These are phyloP conservation scores for Begonia fuchsioides DNA, from an alignment of 306 rosid species.

Conservation along the genomic window DNA sequence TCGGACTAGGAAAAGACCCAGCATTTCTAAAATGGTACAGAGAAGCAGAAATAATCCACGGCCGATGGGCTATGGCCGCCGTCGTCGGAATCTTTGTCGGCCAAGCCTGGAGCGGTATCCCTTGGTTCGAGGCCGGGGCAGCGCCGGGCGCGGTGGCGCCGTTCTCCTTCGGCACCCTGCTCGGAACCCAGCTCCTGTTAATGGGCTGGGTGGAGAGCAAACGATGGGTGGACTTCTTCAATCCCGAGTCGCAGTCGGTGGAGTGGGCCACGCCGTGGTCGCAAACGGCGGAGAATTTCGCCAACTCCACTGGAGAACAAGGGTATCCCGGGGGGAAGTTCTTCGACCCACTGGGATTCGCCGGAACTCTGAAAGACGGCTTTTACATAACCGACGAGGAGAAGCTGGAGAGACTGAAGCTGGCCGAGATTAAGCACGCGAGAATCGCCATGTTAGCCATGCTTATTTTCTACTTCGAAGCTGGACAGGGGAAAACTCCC, in stretches of 20 bases:
- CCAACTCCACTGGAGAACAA: conserved; percentile 77
- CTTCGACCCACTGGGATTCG: conserved; percentile 73
- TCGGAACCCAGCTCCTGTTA: conserved; percentile 79
- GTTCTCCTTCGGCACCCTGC: conserved; percentile 82
- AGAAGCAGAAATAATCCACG: conserved; percentile 98
- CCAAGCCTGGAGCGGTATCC: conserved; percentile 94
- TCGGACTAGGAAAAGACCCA: conserved; percentile 89
- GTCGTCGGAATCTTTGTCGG: conserved; percentile 90
- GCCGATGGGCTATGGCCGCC: conserved; percentile 97
- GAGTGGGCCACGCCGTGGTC: conserved; percentile 99
- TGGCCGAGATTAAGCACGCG: conserved; percentile 94
- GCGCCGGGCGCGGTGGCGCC: conserved; percentile 83
- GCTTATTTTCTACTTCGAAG: conserved; percentile 92
- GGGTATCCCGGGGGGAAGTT: conserved; percentile 97
- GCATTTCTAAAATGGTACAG: conserved; percentile 94
- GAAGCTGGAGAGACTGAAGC: conserved; percentile 70
- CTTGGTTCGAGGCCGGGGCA: conserved; percentile 97
- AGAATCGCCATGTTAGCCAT: conserved; percentile 92
- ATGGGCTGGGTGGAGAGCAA: conserved; percentile 99
- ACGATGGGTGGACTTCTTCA: conserved; percentile 96
- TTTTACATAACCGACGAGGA: conserved; percentile 52
- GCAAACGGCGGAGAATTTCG: conserved; percentile 69
- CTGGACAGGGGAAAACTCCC: conserved; percentile 98
- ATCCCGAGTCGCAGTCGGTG: conserved; percentile 87
- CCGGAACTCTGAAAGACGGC: conserved; percentile 47